phyloP scores from a whole-genome alignment of 2,329 filamentous ascomycete genomes.

The Sporothrix euskadiensis region DNA sequence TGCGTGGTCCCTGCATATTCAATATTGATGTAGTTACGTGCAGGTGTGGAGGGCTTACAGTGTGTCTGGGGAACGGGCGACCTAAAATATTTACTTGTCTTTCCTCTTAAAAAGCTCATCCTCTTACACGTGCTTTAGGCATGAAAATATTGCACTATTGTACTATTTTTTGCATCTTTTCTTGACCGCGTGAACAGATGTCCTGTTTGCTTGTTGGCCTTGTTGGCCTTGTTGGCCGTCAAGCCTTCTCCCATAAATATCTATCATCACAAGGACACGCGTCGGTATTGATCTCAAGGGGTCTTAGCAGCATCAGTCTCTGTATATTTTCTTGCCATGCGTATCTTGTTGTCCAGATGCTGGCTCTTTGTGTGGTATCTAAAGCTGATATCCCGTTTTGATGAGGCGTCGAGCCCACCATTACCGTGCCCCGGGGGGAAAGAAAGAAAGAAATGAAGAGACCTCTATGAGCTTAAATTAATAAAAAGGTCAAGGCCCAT shows the following conservation, averaged over 20 bases:
- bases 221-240: no score
- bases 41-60: not conserved
- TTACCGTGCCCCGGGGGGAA: not conserved
- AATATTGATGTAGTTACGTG: not conserved
- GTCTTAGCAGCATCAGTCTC: not conserved
- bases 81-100: not conserved
- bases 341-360: not conserved
- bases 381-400: slow-evolving; percentile 5
- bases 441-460: not conserved
- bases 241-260: no score
- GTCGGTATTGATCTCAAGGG: not conserved
- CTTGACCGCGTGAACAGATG: not conserved
- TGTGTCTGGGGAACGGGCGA: not conserved
- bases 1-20: slow-evolving; percentile 11
- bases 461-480: not conserved
- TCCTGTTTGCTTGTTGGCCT: not conserved
- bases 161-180: not conserved
- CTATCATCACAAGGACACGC: not conserved
- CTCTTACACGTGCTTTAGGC: not conserved
- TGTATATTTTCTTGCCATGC: not conserved
- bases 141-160: not conserved
- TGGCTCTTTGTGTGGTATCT: not conserved
- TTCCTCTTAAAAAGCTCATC: not conserved
- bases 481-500: not conserved
- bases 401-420: not conserved